Evolutionary conservation across 106 monocot species (phyloP), one percentile per base, ranked within the genome.

Genomic region (Cymbidium sinense): DNA sequence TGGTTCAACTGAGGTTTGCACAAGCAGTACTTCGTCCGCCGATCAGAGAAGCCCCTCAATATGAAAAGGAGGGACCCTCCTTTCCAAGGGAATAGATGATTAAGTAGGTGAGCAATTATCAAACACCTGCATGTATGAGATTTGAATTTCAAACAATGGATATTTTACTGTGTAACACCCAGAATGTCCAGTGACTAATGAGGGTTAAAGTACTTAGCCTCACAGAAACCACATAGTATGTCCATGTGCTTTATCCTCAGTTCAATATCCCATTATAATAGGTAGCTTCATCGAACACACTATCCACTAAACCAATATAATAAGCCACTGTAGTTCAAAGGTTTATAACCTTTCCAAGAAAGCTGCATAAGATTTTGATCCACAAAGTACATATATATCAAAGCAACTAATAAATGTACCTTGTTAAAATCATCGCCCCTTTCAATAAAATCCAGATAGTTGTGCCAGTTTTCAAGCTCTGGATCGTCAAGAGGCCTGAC

Each of bases 91-190:
- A 77, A 88, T 84, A 95, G 87, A 93, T 93, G 85, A 71, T 94
- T 94, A 98, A 83, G 89, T 88, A 87, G 91, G 77, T 90, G 90
- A 98, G 88, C 90, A 94, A 79, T 91, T 88, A 93, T 87, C 93
- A 91, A 86, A 93, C 78, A 98, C 96, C 96, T 98, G 96, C 96
- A 98, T 91, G 62, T 94, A 94, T 91, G 91, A 98, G 94, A 98
- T 98, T 87, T 79, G 79, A 86, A 89, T 90, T 94, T 92, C 78
- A 87, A 91, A 87, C 77, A 67, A 54, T 50, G 75, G 62, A 79
- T 76, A 88, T 81, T 58, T 87, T 83, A 77, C 77, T 79, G 33
- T 78, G 44, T 70, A 90, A 87, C 74, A 84, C 93, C 93, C 89
- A 89, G 89, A 89, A 92, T 76, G 81, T 84, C 94, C 86, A 91